Base-by-base conservation (phyloP, 108 stramenopile species). In the Nitzschia sp. region DNA sequence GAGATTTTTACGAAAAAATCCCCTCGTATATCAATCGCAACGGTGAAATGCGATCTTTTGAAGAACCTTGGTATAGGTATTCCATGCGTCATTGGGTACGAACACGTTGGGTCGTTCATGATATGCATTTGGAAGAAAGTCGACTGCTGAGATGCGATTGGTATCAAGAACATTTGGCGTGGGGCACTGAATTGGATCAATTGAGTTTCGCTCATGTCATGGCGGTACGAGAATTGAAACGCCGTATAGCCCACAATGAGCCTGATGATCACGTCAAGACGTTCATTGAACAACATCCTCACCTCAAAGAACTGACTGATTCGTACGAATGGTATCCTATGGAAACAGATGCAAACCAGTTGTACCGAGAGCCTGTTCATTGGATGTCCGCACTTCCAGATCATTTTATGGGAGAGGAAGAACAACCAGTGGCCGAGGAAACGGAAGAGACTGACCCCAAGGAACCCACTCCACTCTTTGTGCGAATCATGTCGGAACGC, bases 81-180 rank as follows among this genome's bases (percentile, higher is more conserved):
- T 60, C 63, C 45, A 79, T 89, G 72, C 72, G 84, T 44, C 79
- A 86, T 54, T 92, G 87, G 73, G 85, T 87, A 23, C 83, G 88
- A 31, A 76, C 83, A 2, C 75, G 81, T 29, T 92, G 91, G 91
- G 61, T 92, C 33, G 46, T 92, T 3, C 87, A 92, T 71, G 83
- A 92, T 57, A 62, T 88, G 53, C 69, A 76, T 29, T 53, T 83
- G 33, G 85, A 83, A 57, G 91, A 89, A 45, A 81, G 75, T 36
- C 76, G 84, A 34, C 74, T 85, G 44, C 66, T 92, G 3, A 86
- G 91, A 44, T 92, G 91, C 57, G 85, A 92, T 47, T 92, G 91
- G 91, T 92, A 87, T 66, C 77, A 74, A 35, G 91, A 92, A 60
- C 86, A 89, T 47, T 53, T 80, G 30, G 82, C 69, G 46, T 92